phyloP scores from a whole-genome alignment of 305 asterid species.

The Solanum hybrid region DNA sequence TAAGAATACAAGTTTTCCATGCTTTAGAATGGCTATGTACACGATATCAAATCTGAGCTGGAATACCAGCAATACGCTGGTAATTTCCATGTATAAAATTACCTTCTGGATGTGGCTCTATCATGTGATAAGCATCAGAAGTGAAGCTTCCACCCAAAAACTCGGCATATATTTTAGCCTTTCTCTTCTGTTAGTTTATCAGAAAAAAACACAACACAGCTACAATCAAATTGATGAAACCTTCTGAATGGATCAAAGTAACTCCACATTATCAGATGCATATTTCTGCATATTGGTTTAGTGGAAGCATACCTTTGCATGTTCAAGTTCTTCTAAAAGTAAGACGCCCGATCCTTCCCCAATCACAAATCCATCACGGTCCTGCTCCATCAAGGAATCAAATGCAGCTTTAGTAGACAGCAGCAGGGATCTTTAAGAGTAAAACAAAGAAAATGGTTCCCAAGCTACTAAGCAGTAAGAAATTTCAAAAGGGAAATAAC shows the following conservation, averaged over 20 bases:
- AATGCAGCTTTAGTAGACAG: not conserved
- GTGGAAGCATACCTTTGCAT: conserved; percentile 24
- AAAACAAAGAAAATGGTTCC: not conserved
- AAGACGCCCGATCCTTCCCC: conserved; percentile 45
- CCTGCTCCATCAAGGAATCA: conserved; percentile 11
- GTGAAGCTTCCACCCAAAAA: conserved; percentile 55
- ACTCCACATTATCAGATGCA: conserved; percentile 2
- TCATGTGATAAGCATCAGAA: conserved; percentile 45
- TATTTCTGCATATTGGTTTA: not conserved
- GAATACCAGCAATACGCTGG: not conserved
- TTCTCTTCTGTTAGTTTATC: conserved; percentile 23
- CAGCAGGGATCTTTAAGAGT: not conserved
- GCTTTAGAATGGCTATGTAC: not conserved
- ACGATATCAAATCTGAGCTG: not conserved
- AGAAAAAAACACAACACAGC: not conserved
- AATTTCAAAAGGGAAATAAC: not conserved
- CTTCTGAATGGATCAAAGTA: not conserved
- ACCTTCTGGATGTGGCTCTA: conserved; percentile 51
- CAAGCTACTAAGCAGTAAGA: not conserved
- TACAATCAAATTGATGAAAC: not conserved
- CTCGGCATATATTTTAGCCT: conserved; percentile 45
- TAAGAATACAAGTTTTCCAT: not conserved
- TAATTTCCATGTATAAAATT: not conserved
- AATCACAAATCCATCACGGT: conserved; percentile 34
- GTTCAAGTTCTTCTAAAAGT: conserved; percentile 38